These are phyloP conservation scores for Candida railenensis DNA, from an alignment of 805 yeast species.

Conservation along the genomic window DNA sequence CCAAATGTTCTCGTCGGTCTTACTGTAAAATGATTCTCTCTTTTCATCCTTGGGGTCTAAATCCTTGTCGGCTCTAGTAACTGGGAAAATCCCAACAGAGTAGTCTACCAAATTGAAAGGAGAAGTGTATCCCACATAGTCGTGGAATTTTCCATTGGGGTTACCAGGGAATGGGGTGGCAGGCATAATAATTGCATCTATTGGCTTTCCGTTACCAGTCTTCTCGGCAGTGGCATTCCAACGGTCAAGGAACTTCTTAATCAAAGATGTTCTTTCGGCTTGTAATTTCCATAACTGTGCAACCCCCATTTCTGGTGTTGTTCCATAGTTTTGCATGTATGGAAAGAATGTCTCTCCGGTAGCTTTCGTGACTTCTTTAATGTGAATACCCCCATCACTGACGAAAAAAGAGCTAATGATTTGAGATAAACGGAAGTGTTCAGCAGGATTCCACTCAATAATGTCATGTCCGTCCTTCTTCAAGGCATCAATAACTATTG, in stretches of 20 bases:
- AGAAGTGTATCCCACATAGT: constrained; percentile 49
- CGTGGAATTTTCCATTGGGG: constrained; percentile 31
- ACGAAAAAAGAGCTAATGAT: constrained; percentile 36
- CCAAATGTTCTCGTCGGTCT: constrained; percentile 45
- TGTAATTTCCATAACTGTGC: constrained; percentile 43
- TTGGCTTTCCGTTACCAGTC: constrained; percentile 39
- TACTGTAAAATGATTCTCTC: constrained; percentile 29
- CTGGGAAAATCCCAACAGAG: constrained; percentile 47
- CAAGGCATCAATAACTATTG: constrained; percentile 28
- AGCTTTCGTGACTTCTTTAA: constrained; percentile 27
- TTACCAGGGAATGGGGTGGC: constrained; percentile 46
- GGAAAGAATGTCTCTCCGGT: constrained; percentile 49
- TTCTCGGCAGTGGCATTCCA: constrained; percentile 22
- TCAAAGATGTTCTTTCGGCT: constrained; percentile 29
- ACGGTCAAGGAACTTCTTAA: constrained; percentile 32
- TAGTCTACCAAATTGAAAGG: constrained; percentile 26
- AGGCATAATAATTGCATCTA: constrained; percentile 51
- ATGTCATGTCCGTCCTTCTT: constrained; percentile 50
- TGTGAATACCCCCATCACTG: constrained; percentile 46
- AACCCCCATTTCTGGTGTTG: constrained; percentile 32
- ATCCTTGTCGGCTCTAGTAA: constrained; percentile 49
- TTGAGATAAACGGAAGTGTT: constrained; percentile 29
- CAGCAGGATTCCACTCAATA: constrained; percentile 46
- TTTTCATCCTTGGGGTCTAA: constrained; percentile 31
- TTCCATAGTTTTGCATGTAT: constrained; percentile 37